Evolutionary conservation across 1,284 basidiomycete species (phyloP).

Genomic region (Irpex lacteus): DNA sequence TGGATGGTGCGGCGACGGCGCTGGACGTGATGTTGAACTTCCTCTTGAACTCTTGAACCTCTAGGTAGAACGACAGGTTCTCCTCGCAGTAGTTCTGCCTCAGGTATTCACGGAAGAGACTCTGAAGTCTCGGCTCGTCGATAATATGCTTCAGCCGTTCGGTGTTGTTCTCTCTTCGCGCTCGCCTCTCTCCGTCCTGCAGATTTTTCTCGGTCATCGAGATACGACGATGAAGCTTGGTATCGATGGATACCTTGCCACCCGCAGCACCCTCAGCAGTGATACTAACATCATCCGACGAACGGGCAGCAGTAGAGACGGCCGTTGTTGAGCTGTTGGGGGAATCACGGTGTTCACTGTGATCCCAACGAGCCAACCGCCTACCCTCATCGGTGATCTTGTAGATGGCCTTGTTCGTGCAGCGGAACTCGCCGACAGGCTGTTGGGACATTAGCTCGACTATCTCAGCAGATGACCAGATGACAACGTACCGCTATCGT

Average conservation of each 20-base stretch:
- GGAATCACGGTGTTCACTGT: slow-evolving; percentile 45
- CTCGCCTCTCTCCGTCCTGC: slow-evolving; percentile 48
- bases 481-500: slow-evolving; percentile 60
- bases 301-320: slow-evolving; percentile 39
- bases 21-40: slow-evolving; percentile 95
- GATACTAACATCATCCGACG: slow-evolving; percentile 39
- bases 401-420: slow-evolving; percentile 93
- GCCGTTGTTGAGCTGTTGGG: slow-evolving; percentile 67
- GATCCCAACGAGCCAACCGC: slow-evolving; percentile 81
- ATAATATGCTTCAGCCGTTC: slow-evolving; percentile 91
- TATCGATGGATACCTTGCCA: slow-evolving; percentile 42
- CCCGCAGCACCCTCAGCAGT: not conserved
- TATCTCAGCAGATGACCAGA: slow-evolving; percentile 4
- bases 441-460: slow-evolving; percentile 28
- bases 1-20: slow-evolving; percentile 65
- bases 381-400: slow-evolving; percentile 90
- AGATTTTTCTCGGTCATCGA: slow-evolving; percentile 73
- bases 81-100: slow-evolving; percentile 97
- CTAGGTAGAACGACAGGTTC: slow-evolving; percentile 96
- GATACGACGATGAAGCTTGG: slow-evolving; percentile 73
- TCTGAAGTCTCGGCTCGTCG: slow-evolving; percentile 87
- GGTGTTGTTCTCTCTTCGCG: slow-evolving; percentile 76
- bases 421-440: slow-evolving; percentile 93
- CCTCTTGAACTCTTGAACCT: slow-evolving; percentile 95
- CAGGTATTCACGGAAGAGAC: slow-evolving; percentile 92